Conservation (phyloP, 2,329 filamentous ascomycete genomes). For the Aspergillus hortae region DNA sequence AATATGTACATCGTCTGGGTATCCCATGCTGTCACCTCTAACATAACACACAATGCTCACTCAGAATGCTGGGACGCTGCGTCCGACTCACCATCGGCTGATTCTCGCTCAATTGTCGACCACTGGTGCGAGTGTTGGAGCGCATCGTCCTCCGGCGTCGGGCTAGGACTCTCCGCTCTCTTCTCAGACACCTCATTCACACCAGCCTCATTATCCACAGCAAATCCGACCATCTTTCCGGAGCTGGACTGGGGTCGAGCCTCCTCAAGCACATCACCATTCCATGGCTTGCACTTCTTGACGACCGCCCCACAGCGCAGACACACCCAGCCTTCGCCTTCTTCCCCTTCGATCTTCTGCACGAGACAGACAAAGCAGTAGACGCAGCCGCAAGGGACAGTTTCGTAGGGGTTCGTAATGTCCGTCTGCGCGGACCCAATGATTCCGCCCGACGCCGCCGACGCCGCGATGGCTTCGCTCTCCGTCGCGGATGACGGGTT, state of each 20-base stretch:
- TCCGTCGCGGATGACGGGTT: conserved; percentile 70
- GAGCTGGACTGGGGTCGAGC: conserved; percentile 28
- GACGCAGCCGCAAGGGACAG: conserved; percentile 81
- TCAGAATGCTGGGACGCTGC: not conserved
- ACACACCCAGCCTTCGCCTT: conserved; percentile 91
- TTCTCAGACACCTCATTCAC: conserved; percentile 9
- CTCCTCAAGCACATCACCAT: conserved; percentile 71
- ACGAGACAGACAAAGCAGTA: conserved; percentile 98
- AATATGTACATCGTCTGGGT: conserved; percentile 1
- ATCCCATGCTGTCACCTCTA: conserved; percentile 4
- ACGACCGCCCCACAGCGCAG: conserved; percentile 80
- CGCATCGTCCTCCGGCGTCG: conserved; percentile 28
- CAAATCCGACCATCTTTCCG: conserved; percentile 43
- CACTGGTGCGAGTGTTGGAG: conserved; percentile 37
- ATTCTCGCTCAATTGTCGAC: conserved; percentile 33
- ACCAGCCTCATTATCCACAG: conserved; percentile 25
- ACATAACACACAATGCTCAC: not conserved
- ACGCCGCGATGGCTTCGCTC: conserved; percentile 69
- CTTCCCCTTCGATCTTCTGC: conserved; percentile 82
- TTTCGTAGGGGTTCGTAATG: conserved; percentile 93
- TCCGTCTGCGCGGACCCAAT: conserved; percentile 87
- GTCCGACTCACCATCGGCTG: conserved; percentile 15
- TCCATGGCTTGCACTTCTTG: conserved; percentile 86
- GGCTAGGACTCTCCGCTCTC: conserved; percentile 7
- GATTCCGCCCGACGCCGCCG: conserved; percentile 66